Conservation (phyloP, 2,329 filamentous ascomycete genomes). For the Ramularia collo-cygni region DNA sequence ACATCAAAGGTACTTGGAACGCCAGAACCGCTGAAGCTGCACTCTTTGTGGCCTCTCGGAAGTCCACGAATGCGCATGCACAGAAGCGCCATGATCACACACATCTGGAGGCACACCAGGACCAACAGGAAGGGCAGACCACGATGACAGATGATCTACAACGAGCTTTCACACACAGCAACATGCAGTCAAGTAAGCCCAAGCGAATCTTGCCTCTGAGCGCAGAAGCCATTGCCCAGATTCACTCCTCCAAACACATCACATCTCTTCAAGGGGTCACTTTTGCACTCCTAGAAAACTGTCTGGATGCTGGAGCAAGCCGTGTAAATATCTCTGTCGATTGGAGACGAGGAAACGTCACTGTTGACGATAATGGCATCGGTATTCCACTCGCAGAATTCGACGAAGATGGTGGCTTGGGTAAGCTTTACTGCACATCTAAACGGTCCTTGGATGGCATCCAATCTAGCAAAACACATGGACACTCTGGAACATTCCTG, state of each 20-base stretch:
- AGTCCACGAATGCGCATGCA: constrained; percentile 2
- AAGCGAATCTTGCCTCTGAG: constrained; percentile 23
- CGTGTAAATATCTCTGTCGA: constrained; percentile 67
- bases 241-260: constrained; percentile 78
- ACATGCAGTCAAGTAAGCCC: not conserved
- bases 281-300: constrained; percentile 70
- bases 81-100: constrained; percentile 9
- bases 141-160: constrained; percentile 13
- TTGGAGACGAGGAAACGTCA: constrained; percentile 67
- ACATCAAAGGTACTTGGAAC: too few species aligned
- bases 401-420: constrained; percentile 59
- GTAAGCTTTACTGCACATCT: constrained; percentile 64
- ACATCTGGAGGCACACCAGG: constrained; percentile 4
- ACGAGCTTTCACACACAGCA: not conserved
- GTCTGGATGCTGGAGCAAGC: constrained; percentile 69
- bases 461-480: constrained; percentile 44
- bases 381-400: constrained; percentile 76
- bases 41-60: constrained; percentile 11
- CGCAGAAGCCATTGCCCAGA: constrained; percentile 46
- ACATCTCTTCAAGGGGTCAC: constrained; percentile 66
- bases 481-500: constrained; percentile 67
- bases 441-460: constrained; percentile 47
- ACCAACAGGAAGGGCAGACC: constrained; percentile 38
- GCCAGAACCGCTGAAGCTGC: not conserved
- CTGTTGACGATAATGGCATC: constrained; percentile 74